Base-by-base conservation (phyloP, 2,329 filamentous ascomycete genomes). In the Hypoxylon sp. region DNA sequence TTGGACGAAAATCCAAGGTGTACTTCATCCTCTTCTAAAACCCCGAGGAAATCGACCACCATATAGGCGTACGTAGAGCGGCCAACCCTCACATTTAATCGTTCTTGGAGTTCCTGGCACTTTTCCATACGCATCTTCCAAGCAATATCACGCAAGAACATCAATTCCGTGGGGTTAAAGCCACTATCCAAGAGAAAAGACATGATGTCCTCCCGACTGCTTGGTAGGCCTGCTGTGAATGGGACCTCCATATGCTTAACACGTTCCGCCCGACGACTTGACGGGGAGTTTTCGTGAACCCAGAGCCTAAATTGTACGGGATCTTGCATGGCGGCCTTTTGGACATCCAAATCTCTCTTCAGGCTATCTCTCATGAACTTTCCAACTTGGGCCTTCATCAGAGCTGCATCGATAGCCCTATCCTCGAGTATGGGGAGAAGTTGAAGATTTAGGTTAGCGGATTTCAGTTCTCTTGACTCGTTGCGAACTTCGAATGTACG, bases 391-490 rank as follows among this genome's bases (percentile, higher is more conserved):
- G 79, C 50, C 5, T 82, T 80, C 85, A 90, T 87, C 0, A 50
- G 58, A 0, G 14, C 19, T 11, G 75, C 75, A 9, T 87, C 72
- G 0, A 82, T 80, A 0, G 90, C 86, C 30, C 89, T 83, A 34
- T 91, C 86, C 17, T 89, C 81, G 0, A 95, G 79, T 0, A 95
- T 87, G 0, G 89, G 87, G 1, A 95, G 84, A 53, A 93, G 89
- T 28, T 92, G 90, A 0, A 86, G 79, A 72, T 94, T 92, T 0
- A 94, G 79, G 0, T 82, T 80, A 0, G 89, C 87, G 0, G 87
- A 78, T 11, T 76, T 82, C 2, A 87, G 80, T 2, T 82, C 78
- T 0, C 79, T 77, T 0, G 86, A 85, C 6, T 79, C 78, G 3
- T 81, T 82, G 3, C 85, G 81, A 4, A 93, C 83, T 69, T 94